Percentiles rank a stretch among this genome's conserved stretches.
phyloP scores from a whole-genome alignment of 2,329 filamentous ascomycete genomes.

The Helicocarpus griseus region DNA sequence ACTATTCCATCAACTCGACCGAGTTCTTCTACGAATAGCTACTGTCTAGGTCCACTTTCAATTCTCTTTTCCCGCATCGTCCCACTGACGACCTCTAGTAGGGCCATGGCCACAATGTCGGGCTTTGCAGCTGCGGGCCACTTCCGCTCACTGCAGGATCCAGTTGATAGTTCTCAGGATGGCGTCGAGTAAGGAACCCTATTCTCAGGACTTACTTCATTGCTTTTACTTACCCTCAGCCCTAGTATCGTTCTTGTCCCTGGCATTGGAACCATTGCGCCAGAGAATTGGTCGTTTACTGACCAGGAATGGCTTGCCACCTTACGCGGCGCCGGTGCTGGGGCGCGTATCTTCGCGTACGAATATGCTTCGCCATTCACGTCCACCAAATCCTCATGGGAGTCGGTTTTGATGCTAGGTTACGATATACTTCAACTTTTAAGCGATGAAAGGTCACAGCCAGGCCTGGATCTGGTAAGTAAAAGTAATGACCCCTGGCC shows the following conservation, averaged over 20 bases:
- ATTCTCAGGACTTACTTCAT: neutral
- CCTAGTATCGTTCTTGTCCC: conserved; percentile 5
- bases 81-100: too few species aligned
- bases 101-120: neutral
- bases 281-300: conserved; percentile 5
- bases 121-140: neutral
- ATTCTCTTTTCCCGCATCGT: too few species aligned
- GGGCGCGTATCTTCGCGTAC: conserved; percentile 6
- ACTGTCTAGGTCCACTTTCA: too few species aligned
- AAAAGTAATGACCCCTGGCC: conserved; percentile 1
- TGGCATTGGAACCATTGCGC: conserved; percentile 2
- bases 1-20: too few species aligned
- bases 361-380: conserved; percentile 5
- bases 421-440: conserved; percentile 4
- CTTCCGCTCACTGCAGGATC: neutral
- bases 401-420: conserved; percentile 6
- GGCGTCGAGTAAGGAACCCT: neutral
- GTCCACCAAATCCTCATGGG: conserved; percentile 5
- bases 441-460: conserved; percentile 2
- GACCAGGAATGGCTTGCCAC: conserved; percentile 3
- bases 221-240: neutral
- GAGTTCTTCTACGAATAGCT: too few species aligned
- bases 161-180: neutral
- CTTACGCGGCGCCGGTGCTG: conserved; percentile 5
- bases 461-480: conserved; percentile 1